These are phyloP conservation scores for Rhamnella rubrinervis DNA, from an alignment of 331 rosid genomes.

Conservation along the genomic window DNA sequence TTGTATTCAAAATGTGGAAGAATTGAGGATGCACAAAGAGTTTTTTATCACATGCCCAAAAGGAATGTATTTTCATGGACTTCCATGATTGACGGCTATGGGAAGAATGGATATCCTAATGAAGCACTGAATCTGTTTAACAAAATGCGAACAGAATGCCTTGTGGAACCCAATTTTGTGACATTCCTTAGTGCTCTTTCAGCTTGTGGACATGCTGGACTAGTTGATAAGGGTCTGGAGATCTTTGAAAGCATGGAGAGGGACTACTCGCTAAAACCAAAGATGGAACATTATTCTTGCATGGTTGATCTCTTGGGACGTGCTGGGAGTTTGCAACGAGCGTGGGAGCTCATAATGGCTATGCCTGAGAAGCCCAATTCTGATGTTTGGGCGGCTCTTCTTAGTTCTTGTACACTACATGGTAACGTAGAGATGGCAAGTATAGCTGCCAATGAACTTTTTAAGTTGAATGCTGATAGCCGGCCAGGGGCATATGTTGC, in stretches of 20 bases:
- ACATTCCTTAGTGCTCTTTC: slow-evolving; percentile 84
- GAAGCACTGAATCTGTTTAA: slow-evolving; percentile 70
- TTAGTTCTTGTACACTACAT: slow-evolving; percentile 79
- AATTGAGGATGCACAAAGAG: slow-evolving; percentile 54
- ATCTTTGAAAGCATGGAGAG: slow-evolving; percentile 71
- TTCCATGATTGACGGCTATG: slow-evolving; percentile 91
- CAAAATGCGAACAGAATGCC: slow-evolving; percentile 41
- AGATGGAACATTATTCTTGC: slow-evolving; percentile 92
- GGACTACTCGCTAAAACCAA: slow-evolving; percentile 58
- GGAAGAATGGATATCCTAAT: slow-evolving; percentile 50
- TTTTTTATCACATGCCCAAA: slow-evolving; percentile 64
- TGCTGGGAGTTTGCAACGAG: slow-evolving; percentile 64
- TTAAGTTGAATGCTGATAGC: slow-evolving; percentile 55
- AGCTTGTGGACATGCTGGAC: slow-evolving; percentile 90
- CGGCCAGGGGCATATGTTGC: slow-evolving; percentile 91
- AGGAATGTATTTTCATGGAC: slow-evolving; percentile 91
- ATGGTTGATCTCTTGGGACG: slow-evolving; percentile 89
- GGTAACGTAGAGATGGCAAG: slow-evolving; percentile 73
- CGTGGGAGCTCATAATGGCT: slow-evolving; percentile 67
- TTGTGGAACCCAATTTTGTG: slow-evolving; percentile 57
- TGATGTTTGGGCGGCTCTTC: slow-evolving; percentile 88
- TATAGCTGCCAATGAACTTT: slow-evolving; percentile 68
- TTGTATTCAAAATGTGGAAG: slow-evolving; percentile 85
- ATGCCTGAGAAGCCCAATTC: slow-evolving; percentile 80
- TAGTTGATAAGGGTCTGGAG: slow-evolving; percentile 64